Percentiles rank a stretch among this genome's conserved stretches.
Evolutionary conservation across 805 yeast species (phyloP).

Genomic region (Teunomyces lycoperdinae): DNA sequence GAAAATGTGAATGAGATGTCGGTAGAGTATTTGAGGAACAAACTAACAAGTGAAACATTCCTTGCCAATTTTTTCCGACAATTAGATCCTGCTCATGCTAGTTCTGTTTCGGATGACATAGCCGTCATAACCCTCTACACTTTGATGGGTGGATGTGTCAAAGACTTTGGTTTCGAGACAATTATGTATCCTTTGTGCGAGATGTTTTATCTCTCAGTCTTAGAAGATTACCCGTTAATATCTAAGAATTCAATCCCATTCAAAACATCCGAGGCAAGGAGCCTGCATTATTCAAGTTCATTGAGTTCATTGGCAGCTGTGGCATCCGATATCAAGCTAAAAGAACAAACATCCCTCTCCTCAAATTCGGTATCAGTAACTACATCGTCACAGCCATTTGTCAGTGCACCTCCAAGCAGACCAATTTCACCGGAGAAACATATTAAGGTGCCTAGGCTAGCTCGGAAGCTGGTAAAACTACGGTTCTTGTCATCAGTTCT

Average conservation of each 20-base stretch:
- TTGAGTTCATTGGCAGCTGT: slow-evolving; percentile 35
- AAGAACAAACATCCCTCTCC: slow-evolving; percentile 5
- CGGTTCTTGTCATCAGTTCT: slow-evolving; percentile 54
- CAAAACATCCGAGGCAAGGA: background rate
- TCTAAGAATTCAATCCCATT: slow-evolving; percentile 27
- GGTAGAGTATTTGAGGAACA: slow-evolving; percentile 46
- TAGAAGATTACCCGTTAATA: slow-evolving; percentile 64
- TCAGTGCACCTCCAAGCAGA: background rate
- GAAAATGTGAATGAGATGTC: slow-evolving; percentile 53
- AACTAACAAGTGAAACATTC: slow-evolving; percentile 41
- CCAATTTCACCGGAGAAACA: slow-evolving; percentile 1
- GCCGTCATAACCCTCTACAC: slow-evolving; percentile 56
- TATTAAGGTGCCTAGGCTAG: background rate
- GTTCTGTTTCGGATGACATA: slow-evolving; percentile 42
- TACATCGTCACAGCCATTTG: background rate
- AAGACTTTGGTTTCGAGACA: slow-evolving; percentile 77
- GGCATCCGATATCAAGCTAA: slow-evolving; percentile 25
- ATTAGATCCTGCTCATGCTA: slow-evolving; percentile 40
- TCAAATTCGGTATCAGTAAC: background rate
- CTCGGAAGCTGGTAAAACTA: slow-evolving; percentile 36
- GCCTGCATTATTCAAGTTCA: slow-evolving; percentile 14
- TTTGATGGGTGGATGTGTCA: slow-evolving; percentile 65
- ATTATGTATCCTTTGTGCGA: slow-evolving; percentile 66
- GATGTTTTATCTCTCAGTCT: slow-evolving; percentile 57
- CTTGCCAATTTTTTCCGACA: slow-evolving; percentile 46